Conservation (phyloP, 129 eudicot species). For the Pseudognaphalium luteoalbum region DNA sequence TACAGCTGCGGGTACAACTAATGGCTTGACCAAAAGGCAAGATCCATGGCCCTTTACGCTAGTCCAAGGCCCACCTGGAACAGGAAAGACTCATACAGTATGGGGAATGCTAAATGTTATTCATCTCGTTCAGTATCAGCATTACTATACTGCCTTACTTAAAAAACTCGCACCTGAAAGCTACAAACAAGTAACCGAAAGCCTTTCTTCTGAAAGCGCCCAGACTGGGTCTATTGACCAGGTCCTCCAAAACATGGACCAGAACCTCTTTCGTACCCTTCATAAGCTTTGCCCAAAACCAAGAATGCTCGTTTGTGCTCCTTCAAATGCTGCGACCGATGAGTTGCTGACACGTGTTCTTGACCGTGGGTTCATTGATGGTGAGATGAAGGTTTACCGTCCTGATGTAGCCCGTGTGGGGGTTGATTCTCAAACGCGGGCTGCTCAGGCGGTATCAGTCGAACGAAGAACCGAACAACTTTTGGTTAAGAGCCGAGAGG, state of each 20-base stretch:
- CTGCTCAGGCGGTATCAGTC: slow-evolving; percentile 97
- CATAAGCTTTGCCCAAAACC: slow-evolving; percentile 97
- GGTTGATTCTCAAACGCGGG: slow-evolving; percentile 91
- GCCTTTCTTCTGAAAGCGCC: slow-evolving; percentile 46
- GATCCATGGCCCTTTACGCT: slow-evolving; percentile 98
- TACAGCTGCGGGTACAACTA: slow-evolving; percentile 94
- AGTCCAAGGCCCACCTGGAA: slow-evolving; percentile 99
- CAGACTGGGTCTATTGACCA: slow-evolving; percentile 80
- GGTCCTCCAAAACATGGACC: slow-evolving; percentile 96
- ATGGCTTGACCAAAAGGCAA: slow-evolving; percentile 61
- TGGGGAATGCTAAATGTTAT: slow-evolving; percentile 99
- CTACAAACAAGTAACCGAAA: slow-evolving; percentile 80
- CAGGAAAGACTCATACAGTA: slow-evolving; percentile 95
- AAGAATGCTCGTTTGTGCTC: slow-evolving; percentile 97
- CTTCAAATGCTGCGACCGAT: slow-evolving; percentile 98
- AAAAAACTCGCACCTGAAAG: slow-evolving; percentile 98
- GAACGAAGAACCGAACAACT: slow-evolving; percentile 95
- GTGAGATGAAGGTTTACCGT: slow-evolving; percentile 95
- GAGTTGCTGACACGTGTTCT: slow-evolving; percentile 95
- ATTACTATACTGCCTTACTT: slow-evolving; percentile 82
- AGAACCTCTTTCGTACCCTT: slow-evolving; percentile 86
- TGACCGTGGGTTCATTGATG: slow-evolving; percentile 97
- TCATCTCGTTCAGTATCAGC: slow-evolving; percentile 97
- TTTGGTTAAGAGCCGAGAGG: slow-evolving; percentile 66
- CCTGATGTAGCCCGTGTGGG: slow-evolving; percentile 99